Conservation (phyloP, 2,329 filamentous ascomycete genomes). For the Fusarium fujikuroi region DNA sequence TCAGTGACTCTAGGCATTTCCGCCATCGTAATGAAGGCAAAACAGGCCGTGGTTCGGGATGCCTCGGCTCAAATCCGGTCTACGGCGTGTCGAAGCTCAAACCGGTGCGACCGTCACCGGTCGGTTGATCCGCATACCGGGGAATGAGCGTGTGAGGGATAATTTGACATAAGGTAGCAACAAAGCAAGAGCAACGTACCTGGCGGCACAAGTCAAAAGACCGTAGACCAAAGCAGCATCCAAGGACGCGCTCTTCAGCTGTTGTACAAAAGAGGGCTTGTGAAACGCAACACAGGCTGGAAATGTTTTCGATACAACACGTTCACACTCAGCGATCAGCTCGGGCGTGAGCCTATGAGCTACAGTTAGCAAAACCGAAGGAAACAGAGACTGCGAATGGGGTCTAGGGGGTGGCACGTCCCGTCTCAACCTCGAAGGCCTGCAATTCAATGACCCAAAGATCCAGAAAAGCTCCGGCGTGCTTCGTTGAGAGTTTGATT, state of each 20-base stretch:
- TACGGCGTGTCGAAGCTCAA: slow-evolving; percentile 19
- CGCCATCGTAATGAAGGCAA: background rate
- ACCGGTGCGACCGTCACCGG: slow-evolving; percentile 39
- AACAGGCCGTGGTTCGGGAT: slow-evolving; percentile 26
- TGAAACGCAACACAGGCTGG: slow-evolving; percentile 71
- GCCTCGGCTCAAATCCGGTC: slow-evolving; percentile 39
- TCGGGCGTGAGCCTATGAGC: slow-evolving; percentile 63
- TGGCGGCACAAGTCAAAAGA: slow-evolving; percentile 66
- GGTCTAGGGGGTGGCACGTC: slow-evolving; percentile 39
- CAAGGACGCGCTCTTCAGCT: slow-evolving; percentile 66
- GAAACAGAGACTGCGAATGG: slow-evolving; percentile 14
- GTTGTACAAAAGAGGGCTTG: slow-evolving; percentile 70
- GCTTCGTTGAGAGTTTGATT: background rate
- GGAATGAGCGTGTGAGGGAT: slow-evolving; percentile 34
- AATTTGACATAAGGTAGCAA: background rate
- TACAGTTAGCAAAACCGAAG: slow-evolving; percentile 40
- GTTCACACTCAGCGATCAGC: slow-evolving; percentile 68
- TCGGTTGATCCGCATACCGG: slow-evolving; percentile 42
- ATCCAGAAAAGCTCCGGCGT: background rate
- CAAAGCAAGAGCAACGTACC: slow-evolving; percentile 57
- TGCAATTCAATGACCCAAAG: background rate
- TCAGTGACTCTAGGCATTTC: background rate
- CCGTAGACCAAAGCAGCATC: slow-evolving; percentile 68
- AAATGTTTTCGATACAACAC: slow-evolving; percentile 69
- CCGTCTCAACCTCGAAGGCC: slow-evolving; percentile 24